Evolutionary conservation across 495 filamentous ascomycete species (phyloP).

Genomic region (Talaromyces proteolyticus): DNA sequence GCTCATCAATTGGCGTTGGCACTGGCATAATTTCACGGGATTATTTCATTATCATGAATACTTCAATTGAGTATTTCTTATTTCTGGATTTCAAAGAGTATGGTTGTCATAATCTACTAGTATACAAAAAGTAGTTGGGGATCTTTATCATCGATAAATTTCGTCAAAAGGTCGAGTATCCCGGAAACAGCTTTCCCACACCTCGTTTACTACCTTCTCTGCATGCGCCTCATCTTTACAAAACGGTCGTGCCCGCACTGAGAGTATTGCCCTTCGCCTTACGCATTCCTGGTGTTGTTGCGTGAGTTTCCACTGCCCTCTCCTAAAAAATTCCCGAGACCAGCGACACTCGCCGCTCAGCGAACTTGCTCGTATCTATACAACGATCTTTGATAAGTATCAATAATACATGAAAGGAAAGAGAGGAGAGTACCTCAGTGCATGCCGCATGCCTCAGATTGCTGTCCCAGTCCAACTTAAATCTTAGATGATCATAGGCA

Average conservation of each 20-base stretch:
- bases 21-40: too few species aligned
- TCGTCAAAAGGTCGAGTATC: constrained; percentile 96
- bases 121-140: constrained; percentile 10
- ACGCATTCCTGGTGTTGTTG: constrained; percentile 94
- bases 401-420: neutral
- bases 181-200: constrained; percentile 93
- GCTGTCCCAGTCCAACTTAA: constrained; percentile 76
- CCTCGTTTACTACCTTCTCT: constrained; percentile 83
- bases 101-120: constrained; percentile 1
- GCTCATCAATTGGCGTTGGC: neutral
- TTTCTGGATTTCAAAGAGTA: neutral
- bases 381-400: neutral
- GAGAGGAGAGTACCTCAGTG: constrained; percentile 65
- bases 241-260: constrained; percentile 64
- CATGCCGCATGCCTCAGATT: constrained; percentile 87
- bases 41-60: constrained; percentile 3
- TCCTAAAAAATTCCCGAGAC: constrained; percentile 74
- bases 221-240: constrained; percentile 88
- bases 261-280: constrained; percentile 67
- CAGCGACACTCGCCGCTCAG: constrained; percentile 93
- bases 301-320: constrained; percentile 80
- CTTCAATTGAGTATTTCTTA: neutral
- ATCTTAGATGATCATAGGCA: constrained; percentile 88
- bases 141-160: constrained; percentile 69
- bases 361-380: constrained; percentile 83